Evolutionary conservation across 257 asterid species (phyloP).

Genomic region (Penstemon eatonii): DNA sequence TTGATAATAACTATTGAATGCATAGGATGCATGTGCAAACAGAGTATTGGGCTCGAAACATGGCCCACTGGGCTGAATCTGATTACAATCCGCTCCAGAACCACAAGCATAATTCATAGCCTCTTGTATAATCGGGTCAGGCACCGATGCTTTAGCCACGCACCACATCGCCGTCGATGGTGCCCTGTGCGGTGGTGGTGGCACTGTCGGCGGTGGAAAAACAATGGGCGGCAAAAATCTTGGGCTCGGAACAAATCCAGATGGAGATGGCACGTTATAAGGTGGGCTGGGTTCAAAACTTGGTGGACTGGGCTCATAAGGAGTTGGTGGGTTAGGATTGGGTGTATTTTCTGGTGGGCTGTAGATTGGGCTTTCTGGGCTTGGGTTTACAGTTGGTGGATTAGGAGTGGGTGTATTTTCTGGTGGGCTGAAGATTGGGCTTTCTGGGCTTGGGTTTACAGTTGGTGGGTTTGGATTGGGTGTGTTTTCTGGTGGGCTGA

Average conservation of each 20-base stretch:
- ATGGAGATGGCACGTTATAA: conserved; percentile 33
- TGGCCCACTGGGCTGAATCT: conserved; percentile 65
- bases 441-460: neutral
- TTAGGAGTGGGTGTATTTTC: conserved; percentile 20
- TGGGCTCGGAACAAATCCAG: conserved; percentile 42
- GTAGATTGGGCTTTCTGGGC: conserved; percentile 45
- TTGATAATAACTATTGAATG: conserved; percentile 93
- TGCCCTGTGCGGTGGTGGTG: conserved; percentile 66
- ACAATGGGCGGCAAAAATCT: conserved; percentile 78
- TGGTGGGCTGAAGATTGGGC: conserved; percentile 35
- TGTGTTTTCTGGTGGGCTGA: conserved; percentile 26
- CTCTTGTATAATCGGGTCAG: conserved; percentile 85
- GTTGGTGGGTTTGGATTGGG: too few species aligned
- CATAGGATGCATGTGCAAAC: conserved; percentile 88
- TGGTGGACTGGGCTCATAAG: conserved; percentile 34
- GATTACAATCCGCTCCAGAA: conserved; percentile 83
- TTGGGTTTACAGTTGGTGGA: conserved; percentile 38
- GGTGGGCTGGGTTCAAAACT: conserved; percentile 31
- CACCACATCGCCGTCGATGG: conserved; percentile 70
- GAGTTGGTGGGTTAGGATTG: conserved; percentile 37
- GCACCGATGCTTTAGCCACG: conserved; percentile 92
- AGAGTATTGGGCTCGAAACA: conserved; percentile 78
- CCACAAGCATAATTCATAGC: conserved; percentile 95
- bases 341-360: conserved; percentile 22
- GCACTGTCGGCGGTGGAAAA: conserved; percentile 76